phyloP scores from a whole-genome alignment of 768 basidiomycete genomes.

The Epithele typhae region DNA sequence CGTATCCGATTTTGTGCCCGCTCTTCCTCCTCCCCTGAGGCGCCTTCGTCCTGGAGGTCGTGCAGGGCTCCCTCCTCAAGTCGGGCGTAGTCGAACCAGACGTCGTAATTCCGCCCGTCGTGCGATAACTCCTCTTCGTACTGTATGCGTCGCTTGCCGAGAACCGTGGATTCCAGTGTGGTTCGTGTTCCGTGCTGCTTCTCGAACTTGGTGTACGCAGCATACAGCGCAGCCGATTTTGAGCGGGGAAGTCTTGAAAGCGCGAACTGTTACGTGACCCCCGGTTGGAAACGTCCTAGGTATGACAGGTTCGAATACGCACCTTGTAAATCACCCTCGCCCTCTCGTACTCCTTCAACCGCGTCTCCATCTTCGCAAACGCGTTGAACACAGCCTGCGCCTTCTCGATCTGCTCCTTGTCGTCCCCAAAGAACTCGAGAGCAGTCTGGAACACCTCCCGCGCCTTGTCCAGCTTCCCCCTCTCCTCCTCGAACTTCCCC shows the following conservation, averaged over 20 bases:
- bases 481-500: slow-evolving; percentile 63
- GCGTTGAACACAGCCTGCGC: slow-evolving; percentile 89
- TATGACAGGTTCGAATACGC: slow-evolving; percentile 19
- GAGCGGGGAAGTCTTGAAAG: slow-evolving; percentile 87
- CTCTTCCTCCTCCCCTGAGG: slow-evolving; percentile 65
- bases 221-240: slow-evolving; percentile 83
- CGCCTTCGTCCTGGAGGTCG: slow-evolving; percentile 72
- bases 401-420: slow-evolving; percentile 64
- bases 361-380: slow-evolving; percentile 96
- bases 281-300: background rate
- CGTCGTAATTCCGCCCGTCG: slow-evolving; percentile 93
- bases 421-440: slow-evolving; percentile 60
- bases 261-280: slow-evolving; percentile 91
- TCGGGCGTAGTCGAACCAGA: slow-evolving; percentile 96
- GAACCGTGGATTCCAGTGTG: slow-evolving; percentile 87
- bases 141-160: slow-evolving; percentile 96
- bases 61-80: slow-evolving; percentile 86
- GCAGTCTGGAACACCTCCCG: slow-evolving; percentile 65
- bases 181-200: slow-evolving; percentile 92
- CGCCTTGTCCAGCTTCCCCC: slow-evolving; percentile 58
- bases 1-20: slow-evolving; percentile 64
- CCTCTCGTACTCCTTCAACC: slow-evolving; percentile 94
- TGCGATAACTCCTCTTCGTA: slow-evolving; percentile 95
- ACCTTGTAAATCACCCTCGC: slow-evolving; percentile 98
- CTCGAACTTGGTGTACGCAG: slow-evolving; percentile 95